Evolutionary conservation across 768 basidiomycete species (phyloP), one percentile per base, ranked within the genome.

Genomic region (Steccherinum ochraceum): DNA sequence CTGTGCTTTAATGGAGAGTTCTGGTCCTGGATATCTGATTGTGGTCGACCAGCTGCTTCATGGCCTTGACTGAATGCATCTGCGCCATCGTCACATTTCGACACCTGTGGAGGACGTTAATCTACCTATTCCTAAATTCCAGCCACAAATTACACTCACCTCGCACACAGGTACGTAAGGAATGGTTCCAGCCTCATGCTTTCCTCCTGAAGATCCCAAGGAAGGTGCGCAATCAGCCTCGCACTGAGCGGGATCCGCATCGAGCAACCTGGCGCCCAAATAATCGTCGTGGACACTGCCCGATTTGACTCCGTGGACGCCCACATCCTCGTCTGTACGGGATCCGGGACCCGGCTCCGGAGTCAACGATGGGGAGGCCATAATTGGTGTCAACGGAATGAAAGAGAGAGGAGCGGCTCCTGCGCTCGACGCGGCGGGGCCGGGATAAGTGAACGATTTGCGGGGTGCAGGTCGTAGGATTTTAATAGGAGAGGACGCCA

Each of bases 331-430:
- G 41, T 7, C 11, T 43, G 7, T 18, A 10, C 44, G 53, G 48
- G n/a, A 40, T 24, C 21, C 40, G 44, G 43, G 24, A 41, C 48
- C 49, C 70, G 19, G 69, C 20, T 72, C 69, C 4, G 81, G 77
- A 3, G 79, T 77, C 63, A 72, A 74, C 47, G 78, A 58, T n/a
- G 81, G 81, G 3, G 83, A 83, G 20, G 80, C 79, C 49, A 72
- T 68, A 53, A 82, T 82, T 39, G 81, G 73, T 7, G 83, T 76
- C 46, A 83, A 72, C 42, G 79, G 58, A 12, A 58, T 57, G 52
- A 64, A 63, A 20, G 60, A 35, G 46, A 55, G 53, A 12, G 24
- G 20, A 23, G 55, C 39, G 18, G 57, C 40, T n/a, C n/a, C 11
- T 47, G 47, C 46, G 12, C 60, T 49, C 44, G 49, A 45, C 43